phyloP scores from a whole-genome alignment of 164 flowering plant genomes.

The Cinnamomum micranthum region DNA sequence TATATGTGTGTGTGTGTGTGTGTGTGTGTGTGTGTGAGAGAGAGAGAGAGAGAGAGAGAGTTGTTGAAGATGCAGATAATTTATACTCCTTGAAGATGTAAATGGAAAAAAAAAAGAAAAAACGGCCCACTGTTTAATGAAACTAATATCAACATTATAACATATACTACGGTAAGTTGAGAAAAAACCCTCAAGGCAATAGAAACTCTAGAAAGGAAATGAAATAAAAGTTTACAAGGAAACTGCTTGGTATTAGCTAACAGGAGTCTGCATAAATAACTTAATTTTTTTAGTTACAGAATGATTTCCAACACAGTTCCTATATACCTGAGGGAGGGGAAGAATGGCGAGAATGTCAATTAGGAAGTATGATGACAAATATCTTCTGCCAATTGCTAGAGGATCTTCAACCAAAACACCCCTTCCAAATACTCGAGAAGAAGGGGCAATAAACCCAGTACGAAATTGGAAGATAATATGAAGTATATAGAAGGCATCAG shows the following conservation, averaged over 20 bases:
- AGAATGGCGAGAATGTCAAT: constrained; percentile 88
- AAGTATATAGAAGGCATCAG: constrained; percentile 71
- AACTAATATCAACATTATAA: too few species aligned
- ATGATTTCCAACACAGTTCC: background rate
- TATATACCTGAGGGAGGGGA: constrained; percentile 87
- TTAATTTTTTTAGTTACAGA: background rate
- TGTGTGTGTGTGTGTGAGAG: background rate
- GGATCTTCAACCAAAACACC: constrained; percentile 80
- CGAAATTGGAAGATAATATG: constrained; percentile 78
- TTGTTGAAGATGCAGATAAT: too few species aligned
- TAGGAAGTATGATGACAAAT: constrained; percentile 62
- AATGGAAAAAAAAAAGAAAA: too few species aligned
- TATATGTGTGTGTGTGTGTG: background rate
- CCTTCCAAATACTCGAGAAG: constrained; percentile 92
- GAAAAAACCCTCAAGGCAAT: too few species aligned
- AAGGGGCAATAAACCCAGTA: constrained; percentile 90
- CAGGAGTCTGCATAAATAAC: background rate
- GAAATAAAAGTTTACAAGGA: too few species aligned
- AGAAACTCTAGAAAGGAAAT: too few species aligned
- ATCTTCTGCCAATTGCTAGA: constrained; percentile 62
- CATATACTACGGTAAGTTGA: too few species aligned
- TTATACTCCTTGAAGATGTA: too few species aligned
- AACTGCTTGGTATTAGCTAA: background rate
- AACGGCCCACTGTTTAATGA: too few species aligned
- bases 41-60: background rate